Evolutionary conservation across 179 eudicot species (phyloP).

Genomic region (Sideroxylon spinosum): DNA sequence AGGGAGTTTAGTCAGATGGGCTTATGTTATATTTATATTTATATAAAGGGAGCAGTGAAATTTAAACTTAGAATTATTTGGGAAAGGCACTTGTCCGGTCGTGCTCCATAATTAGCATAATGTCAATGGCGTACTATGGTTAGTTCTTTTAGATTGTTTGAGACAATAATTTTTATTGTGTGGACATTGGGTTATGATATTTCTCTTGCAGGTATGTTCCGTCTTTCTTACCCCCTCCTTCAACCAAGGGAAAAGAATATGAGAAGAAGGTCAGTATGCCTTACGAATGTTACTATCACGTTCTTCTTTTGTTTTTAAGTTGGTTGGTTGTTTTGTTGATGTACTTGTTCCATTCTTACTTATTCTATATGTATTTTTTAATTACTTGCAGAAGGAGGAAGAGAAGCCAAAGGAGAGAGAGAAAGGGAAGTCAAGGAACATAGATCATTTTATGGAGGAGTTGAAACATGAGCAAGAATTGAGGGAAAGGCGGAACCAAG

Average conservation of each 20-base stretch:
- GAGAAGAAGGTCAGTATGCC: conserved; percentile 68
- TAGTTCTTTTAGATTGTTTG: neutral
- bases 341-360: conserved; percentile 7
- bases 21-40: neutral
- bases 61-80: neutral
- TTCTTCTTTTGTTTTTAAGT: conserved; percentile 1
- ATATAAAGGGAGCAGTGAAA: neutral
- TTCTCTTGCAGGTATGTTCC: conserved; percentile 88
- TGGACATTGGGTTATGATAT: conserved; percentile 17
- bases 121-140: neutral
- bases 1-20: neutral
- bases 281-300: conserved; percentile 8
- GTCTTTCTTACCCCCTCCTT: conserved; percentile 93
- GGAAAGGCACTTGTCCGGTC: neutral
- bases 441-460: conserved; percentile 98
- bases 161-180: neutral
- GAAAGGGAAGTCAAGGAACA: conserved; percentile 82
- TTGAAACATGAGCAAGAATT: conserved; percentile 85
- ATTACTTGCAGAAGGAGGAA: conserved; percentile 51
- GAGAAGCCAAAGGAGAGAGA: conserved; percentile 89
- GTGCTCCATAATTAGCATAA: neutral
- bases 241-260: conserved; percentile 71
- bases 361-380: neutral
- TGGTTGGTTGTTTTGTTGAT: conserved; percentile 9
- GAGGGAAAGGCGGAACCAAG: conserved; percentile 94